Evolutionary conservation across 202 grass and related monocot genomes (phyloP).

Genomic region (Hordeum pubiflorum): DNA sequence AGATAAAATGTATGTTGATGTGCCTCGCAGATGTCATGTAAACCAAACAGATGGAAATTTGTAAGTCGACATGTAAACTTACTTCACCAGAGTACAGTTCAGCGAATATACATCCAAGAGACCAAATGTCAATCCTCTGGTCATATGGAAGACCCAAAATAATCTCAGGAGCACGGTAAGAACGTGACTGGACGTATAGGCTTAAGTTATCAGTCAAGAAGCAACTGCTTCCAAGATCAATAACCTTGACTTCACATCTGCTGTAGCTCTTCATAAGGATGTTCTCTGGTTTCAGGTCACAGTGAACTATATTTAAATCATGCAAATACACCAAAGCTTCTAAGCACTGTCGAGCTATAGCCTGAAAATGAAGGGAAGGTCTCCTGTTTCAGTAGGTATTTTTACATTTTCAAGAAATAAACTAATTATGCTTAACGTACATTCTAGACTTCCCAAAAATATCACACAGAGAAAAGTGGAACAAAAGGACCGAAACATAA

Average conservation of each 20-base stretch:
- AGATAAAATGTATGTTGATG: not conserved
- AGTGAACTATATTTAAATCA: conserved; percentile 89
- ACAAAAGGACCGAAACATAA: not conserved
- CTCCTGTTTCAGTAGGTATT: not conserved
- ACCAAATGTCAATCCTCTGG: conserved; percentile 97
- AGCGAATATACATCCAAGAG: conserved; percentile 92
- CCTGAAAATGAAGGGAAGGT: conserved; percentile 39
- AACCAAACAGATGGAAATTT: conserved; percentile 11
- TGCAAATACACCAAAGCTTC: conserved; percentile 86
- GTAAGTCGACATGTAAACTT: conserved; percentile 28
- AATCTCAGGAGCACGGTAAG: conserved; percentile 93
- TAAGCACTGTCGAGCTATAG: conserved; percentile 85
- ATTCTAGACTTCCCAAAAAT: conserved; percentile 3
- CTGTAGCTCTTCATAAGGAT: conserved; percentile 97
- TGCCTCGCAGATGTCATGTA: not conserved
- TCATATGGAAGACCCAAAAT: conserved; percentile 88
- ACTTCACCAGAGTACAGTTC: conserved; percentile 91
- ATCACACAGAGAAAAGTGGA: not conserved
- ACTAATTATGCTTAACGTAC: not conserved
- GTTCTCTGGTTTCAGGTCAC: conserved; percentile 97
- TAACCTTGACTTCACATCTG: conserved; percentile 96
- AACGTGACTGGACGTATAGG: conserved; percentile 87
- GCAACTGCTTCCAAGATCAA: conserved; percentile 99
- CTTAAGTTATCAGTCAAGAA: conserved; percentile 81
- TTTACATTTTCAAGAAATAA: conserved; percentile 6